Conservation (phyloP, 2,329 filamentous ascomycete species). For the Stagonosporopsis vannaccii region DNA sequence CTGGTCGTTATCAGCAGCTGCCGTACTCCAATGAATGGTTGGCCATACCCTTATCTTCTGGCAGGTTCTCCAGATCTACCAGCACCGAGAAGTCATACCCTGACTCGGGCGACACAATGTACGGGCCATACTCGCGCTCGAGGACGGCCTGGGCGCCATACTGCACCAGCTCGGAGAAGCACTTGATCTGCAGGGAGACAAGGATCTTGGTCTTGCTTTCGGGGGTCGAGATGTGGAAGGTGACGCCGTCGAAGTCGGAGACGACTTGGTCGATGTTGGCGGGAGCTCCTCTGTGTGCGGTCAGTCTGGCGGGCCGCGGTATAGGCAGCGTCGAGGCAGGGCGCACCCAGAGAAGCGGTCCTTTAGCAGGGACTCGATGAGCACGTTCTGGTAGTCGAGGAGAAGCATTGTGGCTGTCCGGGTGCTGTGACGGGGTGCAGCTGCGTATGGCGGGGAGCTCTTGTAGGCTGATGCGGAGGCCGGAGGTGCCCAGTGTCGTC, state of each 20-base stretch:
- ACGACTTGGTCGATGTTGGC: conserved; percentile 96
- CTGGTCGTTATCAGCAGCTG: conserved; percentile 54
- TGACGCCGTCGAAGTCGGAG: conserved; percentile 98
- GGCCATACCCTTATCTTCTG: conserved; percentile 72
- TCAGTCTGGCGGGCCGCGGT: conserved; percentile 47
- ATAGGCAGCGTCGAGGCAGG: conserved; percentile 40
- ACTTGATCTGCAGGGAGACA: conserved; percentile 93
- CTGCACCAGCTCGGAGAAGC: conserved; percentile 87
- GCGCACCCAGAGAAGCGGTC: conserved; percentile 88
- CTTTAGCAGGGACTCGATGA: conserved; percentile 94
- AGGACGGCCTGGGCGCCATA: conserved; percentile 94
- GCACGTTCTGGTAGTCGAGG: conserved; percentile 97
- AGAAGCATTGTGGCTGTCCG: conserved; percentile 71
- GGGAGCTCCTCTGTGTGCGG: conserved; percentile 72
- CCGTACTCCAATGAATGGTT: not conserved
- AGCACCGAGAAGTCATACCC: conserved; percentile 96
- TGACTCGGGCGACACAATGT: conserved; percentile 84
- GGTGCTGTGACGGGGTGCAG: conserved; percentile 17
- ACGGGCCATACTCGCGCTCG: conserved; percentile 91
- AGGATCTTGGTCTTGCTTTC: conserved; percentile 93
- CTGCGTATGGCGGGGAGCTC: conserved; percentile 35
- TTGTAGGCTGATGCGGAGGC: conserved; percentile 38
- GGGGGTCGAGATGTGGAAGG: conserved; percentile 97
- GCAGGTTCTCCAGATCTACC: conserved; percentile 87
- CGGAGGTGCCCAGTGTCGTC: conserved; percentile 37